phyloP scores from a whole-genome alignment of 2,329 filamentous ascomycete species.

The Pseudonectria buxi region DNA sequence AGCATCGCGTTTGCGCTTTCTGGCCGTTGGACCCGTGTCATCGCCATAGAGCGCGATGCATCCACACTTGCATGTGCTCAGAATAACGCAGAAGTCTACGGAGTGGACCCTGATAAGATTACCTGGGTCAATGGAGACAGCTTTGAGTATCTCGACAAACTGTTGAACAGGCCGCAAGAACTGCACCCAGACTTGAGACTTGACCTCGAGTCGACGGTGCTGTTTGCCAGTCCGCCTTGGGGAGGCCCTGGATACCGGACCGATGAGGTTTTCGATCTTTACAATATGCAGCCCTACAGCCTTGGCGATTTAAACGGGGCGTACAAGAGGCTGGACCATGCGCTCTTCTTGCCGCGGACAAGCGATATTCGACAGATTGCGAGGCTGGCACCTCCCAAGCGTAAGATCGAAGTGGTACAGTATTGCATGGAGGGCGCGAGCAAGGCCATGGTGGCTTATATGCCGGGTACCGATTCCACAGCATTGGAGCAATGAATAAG shows the following conservation, averaged over 20 bases:
- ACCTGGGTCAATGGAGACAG: slow-evolving; percentile 84
- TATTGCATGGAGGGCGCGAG: slow-evolving; percentile 89
- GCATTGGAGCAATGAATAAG: slow-evolving; percentile 4
- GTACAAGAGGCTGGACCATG: slow-evolving; percentile 54
- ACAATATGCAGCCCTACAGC: slow-evolving; percentile 82
- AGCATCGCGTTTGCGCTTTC: slow-evolving; percentile 87
- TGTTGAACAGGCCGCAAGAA: slow-evolving; percentile 29
- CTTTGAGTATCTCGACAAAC: slow-evolving; percentile 61
- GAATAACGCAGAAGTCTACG: slow-evolving; percentile 83
- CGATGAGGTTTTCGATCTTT: slow-evolving; percentile 71
- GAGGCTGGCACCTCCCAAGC: slow-evolving; percentile 39
- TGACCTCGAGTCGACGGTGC: slow-evolving; percentile 34
- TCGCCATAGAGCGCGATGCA: slow-evolving; percentile 81
- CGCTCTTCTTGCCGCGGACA: slow-evolving; percentile 78
- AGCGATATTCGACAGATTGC: slow-evolving; percentile 78
- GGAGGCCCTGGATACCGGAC: slow-evolving; percentile 50
- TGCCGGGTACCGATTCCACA: slow-evolving; percentile 32
- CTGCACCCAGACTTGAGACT: slow-evolving; percentile 34
- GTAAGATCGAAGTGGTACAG: slow-evolving; percentile 69
- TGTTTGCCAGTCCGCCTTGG: slow-evolving; percentile 57
- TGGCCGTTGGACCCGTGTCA: slow-evolving; percentile 71
- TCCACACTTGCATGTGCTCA: slow-evolving; percentile 82
- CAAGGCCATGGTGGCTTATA: slow-evolving; percentile 67
- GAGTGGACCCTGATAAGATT: slow-evolving; percentile 63
- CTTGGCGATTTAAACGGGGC: slow-evolving; percentile 55